A percentile compares a stretch with the other conserved stretches of the same genome.
phyloP scores from a whole-genome alignment of 2,329 filamentous ascomycete species.

The Parasarocladium wereldwijsianum region DNA sequence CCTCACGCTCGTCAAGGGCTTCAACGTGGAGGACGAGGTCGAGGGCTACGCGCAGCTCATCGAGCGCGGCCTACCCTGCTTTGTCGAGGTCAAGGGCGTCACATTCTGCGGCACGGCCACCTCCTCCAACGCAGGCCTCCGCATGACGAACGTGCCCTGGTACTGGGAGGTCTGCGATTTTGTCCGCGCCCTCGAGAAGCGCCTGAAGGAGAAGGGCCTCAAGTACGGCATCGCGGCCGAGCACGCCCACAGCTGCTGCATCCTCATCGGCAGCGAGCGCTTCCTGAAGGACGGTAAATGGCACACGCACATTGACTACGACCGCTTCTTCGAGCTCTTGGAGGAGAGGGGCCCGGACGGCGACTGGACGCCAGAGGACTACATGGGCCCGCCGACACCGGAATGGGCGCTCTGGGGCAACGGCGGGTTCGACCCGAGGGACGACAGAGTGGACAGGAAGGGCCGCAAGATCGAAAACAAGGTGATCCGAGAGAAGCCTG shows the following conservation, averaged over 20 bases:
- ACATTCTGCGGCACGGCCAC: constrained; percentile 91
- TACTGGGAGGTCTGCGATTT: constrained; percentile 83
- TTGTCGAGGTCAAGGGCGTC: constrained; percentile 91
- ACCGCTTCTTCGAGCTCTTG: constrained; percentile 71
- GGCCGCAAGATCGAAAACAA: constrained; percentile 46
- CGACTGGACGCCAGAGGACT: constrained; percentile 77
- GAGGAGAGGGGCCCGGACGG: constrained; percentile 51
- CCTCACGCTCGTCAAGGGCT: constrained; percentile 89
- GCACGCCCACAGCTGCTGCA: constrained; percentile 89
- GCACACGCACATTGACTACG: constrained; percentile 87
- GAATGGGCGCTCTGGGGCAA: constrained; percentile 95
- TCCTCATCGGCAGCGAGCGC: constrained; percentile 67
- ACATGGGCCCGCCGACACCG: constrained; percentile 70
- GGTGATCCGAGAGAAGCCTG: constrained; percentile 17
- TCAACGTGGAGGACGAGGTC: constrained; percentile 91
- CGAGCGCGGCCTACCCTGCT: constrained; percentile 73
- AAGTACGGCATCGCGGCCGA: constrained; percentile 86
- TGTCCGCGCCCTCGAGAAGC: constrained; percentile 57
- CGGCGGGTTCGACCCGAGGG: constrained; percentile 84
- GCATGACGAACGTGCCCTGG: constrained; percentile 96
- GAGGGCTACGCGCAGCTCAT: constrained; percentile 83
- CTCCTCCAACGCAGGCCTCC: constrained; percentile 69
- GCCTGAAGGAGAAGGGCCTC: constrained; percentile 55
- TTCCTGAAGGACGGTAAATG: constrained; percentile 68
- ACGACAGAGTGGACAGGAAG: constrained; percentile 77